phyloP scores from a whole-genome alignment of 257 asterid genomes.

The Ajuga chamaepitys region DNA sequence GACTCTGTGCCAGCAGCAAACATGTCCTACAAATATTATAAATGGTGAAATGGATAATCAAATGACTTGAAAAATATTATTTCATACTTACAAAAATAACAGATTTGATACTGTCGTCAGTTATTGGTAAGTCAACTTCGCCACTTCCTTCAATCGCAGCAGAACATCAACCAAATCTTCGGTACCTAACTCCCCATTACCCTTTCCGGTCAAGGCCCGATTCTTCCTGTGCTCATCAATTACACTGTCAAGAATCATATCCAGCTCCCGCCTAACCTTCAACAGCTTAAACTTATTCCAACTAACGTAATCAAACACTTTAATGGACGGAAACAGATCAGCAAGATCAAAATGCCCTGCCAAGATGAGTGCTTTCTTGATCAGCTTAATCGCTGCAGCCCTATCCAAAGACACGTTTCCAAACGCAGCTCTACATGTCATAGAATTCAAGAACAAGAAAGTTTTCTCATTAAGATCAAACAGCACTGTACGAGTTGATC shows the following conservation, averaged over 20 bases:
- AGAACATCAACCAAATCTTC: conserved; percentile 37
- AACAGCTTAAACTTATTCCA: conserved; percentile 21
- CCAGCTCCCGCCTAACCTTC: conserved; percentile 20
- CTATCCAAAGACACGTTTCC: conserved; percentile 19
- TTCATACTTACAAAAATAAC: background rate
- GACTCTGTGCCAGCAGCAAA: conserved; percentile 32
- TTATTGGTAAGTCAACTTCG: conserved; percentile 16
- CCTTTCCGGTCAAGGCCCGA: conserved; percentile 1
- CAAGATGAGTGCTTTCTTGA: background rate
- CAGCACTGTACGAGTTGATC: background rate
- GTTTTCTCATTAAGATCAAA: conserved; percentile 14
- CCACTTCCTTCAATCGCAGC: conserved; percentile 24
- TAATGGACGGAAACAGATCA: conserved; percentile 29
- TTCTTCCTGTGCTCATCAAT: conserved; percentile 21
- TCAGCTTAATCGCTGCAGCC: background rate
- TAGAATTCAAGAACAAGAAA: background rate
- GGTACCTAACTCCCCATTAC: conserved; percentile 24
- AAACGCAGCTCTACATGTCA: conserved; percentile 24
- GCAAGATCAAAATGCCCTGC: conserved; percentile 20
- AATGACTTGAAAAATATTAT: no score
- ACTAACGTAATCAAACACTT: conserved; percentile 10
- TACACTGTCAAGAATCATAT: conserved; percentile 24
- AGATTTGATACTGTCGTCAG: conserved; percentile 31
- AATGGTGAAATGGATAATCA: no score
- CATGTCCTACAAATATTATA: conserved; percentile 22